A percentile compares a stretch with the other conserved stretches of the same genome.
These are phyloP conservation scores for Voacanga thouarsii DNA, from an alignment of 257 asterid species.

Conservation along the genomic window DNA sequence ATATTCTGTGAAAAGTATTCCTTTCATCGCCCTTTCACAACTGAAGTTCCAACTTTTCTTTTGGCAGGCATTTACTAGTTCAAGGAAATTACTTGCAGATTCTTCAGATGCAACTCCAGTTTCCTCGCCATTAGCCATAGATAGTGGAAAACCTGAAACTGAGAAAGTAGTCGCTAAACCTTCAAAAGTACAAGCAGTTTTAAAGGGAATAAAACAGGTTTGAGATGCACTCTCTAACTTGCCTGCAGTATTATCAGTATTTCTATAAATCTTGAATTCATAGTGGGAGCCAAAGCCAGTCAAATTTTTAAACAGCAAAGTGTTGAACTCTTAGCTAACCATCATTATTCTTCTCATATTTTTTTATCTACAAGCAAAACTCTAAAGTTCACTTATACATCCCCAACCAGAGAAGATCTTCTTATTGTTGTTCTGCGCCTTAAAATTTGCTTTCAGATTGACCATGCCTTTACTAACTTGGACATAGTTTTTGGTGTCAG, in stretches of 20 bases:
- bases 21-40: not conserved
- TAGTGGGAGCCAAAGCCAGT: not conserved
- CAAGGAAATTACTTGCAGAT: conserved; percentile 63
- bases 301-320: not conserved
- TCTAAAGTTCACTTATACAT: too few species aligned
- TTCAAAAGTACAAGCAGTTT: conserved; percentile 70
- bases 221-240: not conserved
- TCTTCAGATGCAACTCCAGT: conserved; percentile 60
- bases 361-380: too few species aligned
- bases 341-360: not conserved
- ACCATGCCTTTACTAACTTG: conserved; percentile 4
- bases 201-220: conserved; percentile 89
- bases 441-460: not conserved
- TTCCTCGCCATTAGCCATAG: conserved; percentile 77
- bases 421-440: not conserved
- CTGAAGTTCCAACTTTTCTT: conserved; percentile 7
- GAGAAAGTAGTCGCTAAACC: conserved; percentile 60
- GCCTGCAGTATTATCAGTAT: not conserved
- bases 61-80: conserved; percentile 66
- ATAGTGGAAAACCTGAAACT: conserved; percentile 58
- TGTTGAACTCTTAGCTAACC: not conserved
- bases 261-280: not conserved
- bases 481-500: conserved; percentile 32
- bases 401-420: too few species aligned
- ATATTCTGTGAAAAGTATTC: not conserved